A percentile compares a stretch with the other conserved stretches of the same genome.
phyloP scores from a whole-genome alignment of 371 early-diverging fungal genomes.

The Mortierella sp. region DNA sequence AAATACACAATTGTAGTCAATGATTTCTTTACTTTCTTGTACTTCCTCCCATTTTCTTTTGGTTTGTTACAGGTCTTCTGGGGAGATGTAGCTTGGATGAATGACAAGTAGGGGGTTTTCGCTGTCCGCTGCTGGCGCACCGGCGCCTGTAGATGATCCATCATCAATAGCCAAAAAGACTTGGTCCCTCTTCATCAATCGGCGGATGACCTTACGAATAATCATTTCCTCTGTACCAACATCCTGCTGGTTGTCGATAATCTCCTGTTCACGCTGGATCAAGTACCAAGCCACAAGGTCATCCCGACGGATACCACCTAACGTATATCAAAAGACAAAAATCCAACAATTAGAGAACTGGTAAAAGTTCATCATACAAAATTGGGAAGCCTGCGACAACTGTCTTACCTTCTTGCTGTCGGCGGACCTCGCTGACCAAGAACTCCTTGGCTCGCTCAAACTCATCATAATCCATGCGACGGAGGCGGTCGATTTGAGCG shows the following conservation, averaged over 20 bases:
- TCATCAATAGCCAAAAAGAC: constrained; percentile 51
- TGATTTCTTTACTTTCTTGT: neutral
- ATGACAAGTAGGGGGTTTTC: constrained; percentile 47
- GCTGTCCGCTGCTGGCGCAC: constrained; percentile 41
- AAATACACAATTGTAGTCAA: neutral
- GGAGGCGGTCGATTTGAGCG: constrained; percentile 24
- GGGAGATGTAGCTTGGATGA: constrained; percentile 53
- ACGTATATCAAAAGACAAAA: constrained; percentile 19
- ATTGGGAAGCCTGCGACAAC: too few relatives aligned
- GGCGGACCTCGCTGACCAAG: constrained; percentile 76
- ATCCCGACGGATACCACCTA: constrained; percentile 73
- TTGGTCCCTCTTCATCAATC: constrained; percentile 69
- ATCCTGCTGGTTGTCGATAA: constrained; percentile 79
- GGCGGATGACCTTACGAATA: constrained; percentile 84
- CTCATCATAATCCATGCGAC: constrained; percentile 79
- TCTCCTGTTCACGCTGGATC: constrained; percentile 76
- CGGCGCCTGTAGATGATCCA: constrained; percentile 17
- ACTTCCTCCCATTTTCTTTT: too few relatives aligned
- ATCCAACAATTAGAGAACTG: neutral
- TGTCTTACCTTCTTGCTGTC: constrained; percentile 53
- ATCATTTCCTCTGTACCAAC: constrained; percentile 74
- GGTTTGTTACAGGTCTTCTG: constrained; percentile 34
- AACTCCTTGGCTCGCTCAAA: constrained; percentile 82
- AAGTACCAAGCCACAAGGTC: constrained; percentile 90
- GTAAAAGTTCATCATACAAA: neutral